Conservation (phyloP, 768 basidiomycete genomes). For the Crepidotus variabilis region DNA sequence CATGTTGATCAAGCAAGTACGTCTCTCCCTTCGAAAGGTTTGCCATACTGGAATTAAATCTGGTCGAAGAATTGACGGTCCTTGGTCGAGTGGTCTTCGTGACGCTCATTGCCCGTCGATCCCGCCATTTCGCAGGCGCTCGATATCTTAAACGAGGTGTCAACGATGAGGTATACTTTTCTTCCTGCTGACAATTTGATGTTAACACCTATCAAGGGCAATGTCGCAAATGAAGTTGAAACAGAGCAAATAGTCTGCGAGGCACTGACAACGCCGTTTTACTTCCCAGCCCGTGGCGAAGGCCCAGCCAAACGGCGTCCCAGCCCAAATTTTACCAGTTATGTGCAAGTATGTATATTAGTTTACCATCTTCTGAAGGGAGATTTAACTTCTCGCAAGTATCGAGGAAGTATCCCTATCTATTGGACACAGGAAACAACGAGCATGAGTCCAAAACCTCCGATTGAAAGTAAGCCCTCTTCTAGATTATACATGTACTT, state of each 20-base stretch:
- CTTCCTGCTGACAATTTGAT: neutral
- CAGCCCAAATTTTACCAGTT: slow-evolving; percentile 89
- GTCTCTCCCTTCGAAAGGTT: too few species aligned
- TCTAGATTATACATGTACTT: neutral
- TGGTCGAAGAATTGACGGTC: slow-evolving; percentile 75
- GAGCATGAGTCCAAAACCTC: slow-evolving; percentile 88
- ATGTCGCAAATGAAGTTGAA: slow-evolving; percentile 98
- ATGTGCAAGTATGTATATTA: slow-evolving; percentile 66
- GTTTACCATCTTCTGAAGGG: neutral
- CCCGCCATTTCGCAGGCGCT: slow-evolving; percentile 93
- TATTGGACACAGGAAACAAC: slow-evolving; percentile 96
- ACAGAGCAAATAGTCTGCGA: slow-evolving; percentile 97
- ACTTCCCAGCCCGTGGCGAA: slow-evolving; percentile 53
- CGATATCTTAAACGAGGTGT: slow-evolving; percentile 92
- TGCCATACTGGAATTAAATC: too few species aligned
- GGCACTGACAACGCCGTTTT: slow-evolving; percentile 85
- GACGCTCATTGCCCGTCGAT: slow-evolving; percentile 91
- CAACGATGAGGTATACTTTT: slow-evolving; percentile 72
- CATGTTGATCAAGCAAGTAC: slow-evolving; percentile 98
- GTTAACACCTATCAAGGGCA: slow-evolving; percentile 55
- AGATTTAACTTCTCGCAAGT: slow-evolving; percentile 38
- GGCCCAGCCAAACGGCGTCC: slow-evolving; percentile 45
- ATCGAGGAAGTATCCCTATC: slow-evolving; percentile 92
- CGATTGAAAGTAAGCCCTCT: slow-evolving; percentile 80
- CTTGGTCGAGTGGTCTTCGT: slow-evolving; percentile 88